Evolutionary conservation across 768 basidiomycete genomes (phyloP), one percentile per base, ranked within the genome.

Genomic region (Lactarius tabidus): DNA sequence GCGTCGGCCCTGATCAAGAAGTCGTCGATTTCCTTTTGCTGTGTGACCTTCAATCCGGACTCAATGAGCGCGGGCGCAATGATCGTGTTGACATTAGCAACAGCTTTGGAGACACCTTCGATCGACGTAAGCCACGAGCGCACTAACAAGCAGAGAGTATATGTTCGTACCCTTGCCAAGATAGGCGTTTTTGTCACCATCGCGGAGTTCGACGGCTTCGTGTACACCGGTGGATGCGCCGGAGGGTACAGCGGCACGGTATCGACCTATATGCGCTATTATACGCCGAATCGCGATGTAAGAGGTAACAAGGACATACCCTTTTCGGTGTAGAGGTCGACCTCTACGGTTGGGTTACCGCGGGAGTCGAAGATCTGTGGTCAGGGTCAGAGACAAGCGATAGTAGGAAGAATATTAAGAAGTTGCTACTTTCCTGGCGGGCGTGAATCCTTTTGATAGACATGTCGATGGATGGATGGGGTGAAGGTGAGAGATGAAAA

Each of bases 151-250:
- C 15, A 35, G 35, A 5, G 35, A 7, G 20, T 41, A 55, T 53
- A 38, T 62, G 54, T 26, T 66, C 84, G 66, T 72, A 90, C 96
- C 96, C 83, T 98, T 99, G 74, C 97, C 97, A 71, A 97, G 85
- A 76, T 97, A 99, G 73, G 86, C 85, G 70, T 78, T 78, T 79
- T 97, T 97, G 82, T 94, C 95, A 69, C 89, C 90, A 78, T 99
- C 97, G 71, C 97, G 93, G 78, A 99, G 91, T 80, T 99, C 97
- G 71, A 98, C 93, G 68, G 97, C 97, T 79, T 99, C 97, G 77
- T 99, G 93, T 70, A 92, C 81, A 81, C 97, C 97, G 60, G 97
- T 98, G 64, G 97, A 99, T 51, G 97, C 97, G 76, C 97, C 97
- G 65, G 96, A 98, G 52, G 97, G 97, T 52, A 99, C 97, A 68